Conservation (phyloP, 2,329 filamentous ascomycete genomes). For the Nannizziopsis arthrosporioides region DNA sequence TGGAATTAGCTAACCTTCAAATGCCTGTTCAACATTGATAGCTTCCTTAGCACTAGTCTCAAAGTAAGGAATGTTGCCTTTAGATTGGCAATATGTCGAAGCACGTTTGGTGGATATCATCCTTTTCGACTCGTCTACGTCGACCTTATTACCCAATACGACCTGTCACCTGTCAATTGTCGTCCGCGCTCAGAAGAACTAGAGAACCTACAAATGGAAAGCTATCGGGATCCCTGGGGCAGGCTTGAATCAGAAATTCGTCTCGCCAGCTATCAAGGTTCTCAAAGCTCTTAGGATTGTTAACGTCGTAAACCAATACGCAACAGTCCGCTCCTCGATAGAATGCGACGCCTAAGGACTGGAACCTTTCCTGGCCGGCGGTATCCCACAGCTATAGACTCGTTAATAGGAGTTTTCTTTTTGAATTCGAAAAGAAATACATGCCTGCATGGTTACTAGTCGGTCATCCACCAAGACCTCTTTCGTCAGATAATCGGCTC, state of each 20-base stretch:
- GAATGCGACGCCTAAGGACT: constrained; percentile 98
- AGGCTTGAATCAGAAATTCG: constrained; percentile 95
- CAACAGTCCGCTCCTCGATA: constrained; percentile 99
- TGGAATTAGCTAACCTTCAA: constrained; percentile 46
- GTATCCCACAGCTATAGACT: constrained; percentile 99
- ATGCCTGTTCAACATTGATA: constrained; percentile 88
- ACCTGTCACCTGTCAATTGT: constrained; percentile 39
- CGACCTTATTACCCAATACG: constrained; percentile 97
- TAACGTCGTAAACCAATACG: constrained; percentile 98
- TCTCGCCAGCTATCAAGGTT: constrained; percentile 97
- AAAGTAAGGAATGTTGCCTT: constrained; percentile 95
- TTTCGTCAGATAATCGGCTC: constrained; percentile 95
- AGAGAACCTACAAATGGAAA: constrained; percentile 74
- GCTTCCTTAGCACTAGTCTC: constrained; percentile 99
- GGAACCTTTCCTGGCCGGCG: constrained; percentile 95
- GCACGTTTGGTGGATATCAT: constrained; percentile 94
- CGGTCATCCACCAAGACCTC: constrained; percentile 95
- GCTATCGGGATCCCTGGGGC: constrained; percentile 87
- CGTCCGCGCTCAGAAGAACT: not conserved
- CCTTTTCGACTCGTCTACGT: constrained; percentile 94
- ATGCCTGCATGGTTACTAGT: constrained; percentile 94
- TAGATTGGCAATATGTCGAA: constrained; percentile 94
- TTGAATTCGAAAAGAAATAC: constrained; percentile 11
- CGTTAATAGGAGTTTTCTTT: constrained; percentile 52
- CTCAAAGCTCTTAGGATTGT: constrained; percentile 98